Percentiles rank a stretch among this genome's conserved stretches.
phyloP scores from a whole-genome alignment of 163 green algal genomes.

The Chloromonas sp. region DNA sequence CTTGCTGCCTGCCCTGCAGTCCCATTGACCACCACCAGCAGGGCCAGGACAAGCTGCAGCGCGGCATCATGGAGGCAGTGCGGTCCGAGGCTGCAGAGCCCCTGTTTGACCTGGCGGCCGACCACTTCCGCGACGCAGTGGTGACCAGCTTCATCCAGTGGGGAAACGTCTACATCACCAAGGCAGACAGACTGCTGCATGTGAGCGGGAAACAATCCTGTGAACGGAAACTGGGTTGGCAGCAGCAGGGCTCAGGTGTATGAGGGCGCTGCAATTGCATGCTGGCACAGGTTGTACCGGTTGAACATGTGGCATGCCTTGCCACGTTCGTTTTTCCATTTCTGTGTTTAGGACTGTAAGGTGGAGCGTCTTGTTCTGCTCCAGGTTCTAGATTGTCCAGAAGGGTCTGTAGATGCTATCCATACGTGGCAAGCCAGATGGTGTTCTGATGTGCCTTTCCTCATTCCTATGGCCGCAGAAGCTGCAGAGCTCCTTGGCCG shows the following conservation, averaged over 20 bases:
- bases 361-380: too few relatives aligned
- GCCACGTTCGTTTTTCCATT: too few relatives aligned
- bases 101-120: constrained; percentile 70
- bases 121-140: constrained; percentile 76
- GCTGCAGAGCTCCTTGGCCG: too few relatives aligned
- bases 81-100: constrained; percentile 46
- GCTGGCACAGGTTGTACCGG: neutral
- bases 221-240: neutral
- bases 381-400: too few relatives aligned
- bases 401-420: too few relatives aligned
- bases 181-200: constrained; percentile 28
- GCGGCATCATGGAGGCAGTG: constrained; percentile 58
- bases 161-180: constrained; percentile 59
- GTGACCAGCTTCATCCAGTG: constrained; percentile 37
- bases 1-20: neutral
- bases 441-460: too few relatives aligned
- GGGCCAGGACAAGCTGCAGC: constrained; percentile 39
- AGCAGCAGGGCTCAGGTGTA: neutral
- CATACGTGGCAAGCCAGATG: too few relatives aligned
- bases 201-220: neutral
- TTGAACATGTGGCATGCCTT: neutral
- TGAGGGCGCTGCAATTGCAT: neutral
- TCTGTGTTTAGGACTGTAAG: too few relatives aligned
- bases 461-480: too few relatives aligned
- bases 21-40: neutral